Evolutionary conservation across 495 filamentous ascomycete species (phyloP), one percentile per base, ranked within the genome.

Genomic region (Aspergillus cavernicola): DNA sequence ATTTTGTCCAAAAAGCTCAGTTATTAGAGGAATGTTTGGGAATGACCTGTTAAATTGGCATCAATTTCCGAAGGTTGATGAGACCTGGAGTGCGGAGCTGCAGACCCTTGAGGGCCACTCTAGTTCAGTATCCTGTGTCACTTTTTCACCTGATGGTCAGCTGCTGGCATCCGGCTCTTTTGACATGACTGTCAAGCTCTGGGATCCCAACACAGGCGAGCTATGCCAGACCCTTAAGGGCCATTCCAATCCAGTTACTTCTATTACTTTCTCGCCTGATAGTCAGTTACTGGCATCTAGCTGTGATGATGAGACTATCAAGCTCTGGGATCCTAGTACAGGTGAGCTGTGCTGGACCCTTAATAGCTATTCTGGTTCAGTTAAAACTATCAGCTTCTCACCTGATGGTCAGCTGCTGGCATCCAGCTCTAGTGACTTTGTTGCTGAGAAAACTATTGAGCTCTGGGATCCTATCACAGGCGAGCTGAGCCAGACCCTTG

Each of bases 401-500:
- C 35, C 54, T 40, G 41, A 51, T 52, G 15, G 7, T 6, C 24
- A 44, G 42, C 11, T 38, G 20, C 41, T 46, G 46, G 48, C 43
- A 45, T 44, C 40, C 19, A 15, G 40, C 10, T 41, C 38, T 41
- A 28, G 24, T 9, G 9, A 28, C 24, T 28, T 4, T 28, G 4
- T n/a, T n/a, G 39, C 11, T 42, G 16, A 42, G 7, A 10, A 42
- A 7, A 23, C 40, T 15, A 44, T 44, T 6, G 61, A 54, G 36
- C 33, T 11, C 10, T 59, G 37, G 55, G 53, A 36, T 31, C 19
- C 52, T 36, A 49, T 11, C 20, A 26, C 40, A 6, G 40, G 40
- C n/a, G 23, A 62, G 10, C 38, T 62, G 9, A 57, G 12, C 19
- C 19, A 63, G 33, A 61, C 50, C 13, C 55, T 69, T 16, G 43